Evolutionary conservation across 306 rosid genomes (phyloP), one percentile per base, ranked within the genome.

Genomic region (Trifolium fragiferum): DNA sequence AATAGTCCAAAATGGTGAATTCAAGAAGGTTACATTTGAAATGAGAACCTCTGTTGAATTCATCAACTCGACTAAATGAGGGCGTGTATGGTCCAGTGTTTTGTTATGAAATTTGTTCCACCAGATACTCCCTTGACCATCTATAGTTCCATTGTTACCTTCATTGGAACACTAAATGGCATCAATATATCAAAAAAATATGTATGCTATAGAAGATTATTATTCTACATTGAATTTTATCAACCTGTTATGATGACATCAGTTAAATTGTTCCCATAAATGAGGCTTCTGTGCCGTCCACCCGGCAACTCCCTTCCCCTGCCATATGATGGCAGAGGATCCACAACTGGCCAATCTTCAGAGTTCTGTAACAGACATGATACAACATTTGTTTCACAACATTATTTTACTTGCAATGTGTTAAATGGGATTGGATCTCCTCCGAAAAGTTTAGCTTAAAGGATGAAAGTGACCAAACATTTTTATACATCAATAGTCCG

Each of bases 231-330:
- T 33, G 27, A 63, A 73, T 44, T 55, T 53, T 58, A 78, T 64
- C 51, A 76, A 90, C 96, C 98, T 76, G 92, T 83, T 59, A 92
- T 90, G 76, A 92, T 55, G 23, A 90, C 89, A 78, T 93, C 96
- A 1, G 92, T 87, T 76, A 90, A 83, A 80, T 89, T 84, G 82
- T 47, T 35, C 41, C 98, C 98, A 61, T 79, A 87, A 18, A 93
- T 86, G 80, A 93, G 93, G 84, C 93, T 89, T 64, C 9, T 78
- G 80, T 87, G 90, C 85, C 98, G 86, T 80, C 85, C 86, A 64
- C 98, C 96, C 1, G 90, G 86, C 76, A 87, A 80, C 80, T 93
- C 98, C 84, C 98, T 89, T 37, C 98, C 98, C 68, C 89, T 92
- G 68, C 98, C 98, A 62, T 93, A 93, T 12, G 98, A 90, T 35